Evolutionary conservation across 139 green algal species (phyloP).

Genomic region (Chlorella sp.): DNA sequence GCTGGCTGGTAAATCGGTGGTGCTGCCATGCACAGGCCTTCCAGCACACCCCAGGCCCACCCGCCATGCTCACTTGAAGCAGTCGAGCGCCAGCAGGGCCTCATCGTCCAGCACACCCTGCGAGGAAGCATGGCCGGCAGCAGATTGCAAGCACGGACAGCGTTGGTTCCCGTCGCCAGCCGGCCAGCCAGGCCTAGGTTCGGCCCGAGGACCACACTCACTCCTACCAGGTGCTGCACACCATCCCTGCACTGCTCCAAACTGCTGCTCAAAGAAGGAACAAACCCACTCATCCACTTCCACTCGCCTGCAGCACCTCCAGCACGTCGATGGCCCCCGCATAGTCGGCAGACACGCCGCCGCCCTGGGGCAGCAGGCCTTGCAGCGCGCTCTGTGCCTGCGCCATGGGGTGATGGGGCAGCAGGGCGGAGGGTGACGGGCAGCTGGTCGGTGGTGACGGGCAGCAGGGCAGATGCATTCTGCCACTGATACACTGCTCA

Average conservation of each 20-base stretch:
- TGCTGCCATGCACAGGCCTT: too few relatives aligned
- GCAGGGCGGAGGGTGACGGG: not conserved
- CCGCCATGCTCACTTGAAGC: conserved; percentile 30
- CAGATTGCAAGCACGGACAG: too few relatives aligned
- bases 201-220: too few relatives aligned
- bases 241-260: too few relatives aligned
- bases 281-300: not conserved
- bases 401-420: not conserved
- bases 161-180: too few relatives aligned
- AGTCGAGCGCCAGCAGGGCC: conserved; percentile 12
- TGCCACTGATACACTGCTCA: too few relatives aligned
- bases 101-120: conserved; percentile 32
- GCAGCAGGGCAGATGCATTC: too few relatives aligned
- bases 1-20: too few relatives aligned
- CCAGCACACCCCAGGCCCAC: too few relatives aligned
- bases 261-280: too few relatives aligned
- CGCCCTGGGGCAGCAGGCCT: conserved; percentile 57
- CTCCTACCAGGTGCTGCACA: too few relatives aligned
- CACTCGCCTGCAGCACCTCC: conserved; percentile 52
- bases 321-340: conserved; percentile 78
- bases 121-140: not conserved
- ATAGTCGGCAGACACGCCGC: conserved; percentile 61
- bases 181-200: too few relatives aligned
- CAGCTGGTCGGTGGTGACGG: not conserved
- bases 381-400: conserved; percentile 68